Evolutionary conservation across 1,284 basidiomycete species (phyloP), one percentile per base, ranked within the genome.

Genomic region (Microbotryum lychnidis-dioicae): DNA sequence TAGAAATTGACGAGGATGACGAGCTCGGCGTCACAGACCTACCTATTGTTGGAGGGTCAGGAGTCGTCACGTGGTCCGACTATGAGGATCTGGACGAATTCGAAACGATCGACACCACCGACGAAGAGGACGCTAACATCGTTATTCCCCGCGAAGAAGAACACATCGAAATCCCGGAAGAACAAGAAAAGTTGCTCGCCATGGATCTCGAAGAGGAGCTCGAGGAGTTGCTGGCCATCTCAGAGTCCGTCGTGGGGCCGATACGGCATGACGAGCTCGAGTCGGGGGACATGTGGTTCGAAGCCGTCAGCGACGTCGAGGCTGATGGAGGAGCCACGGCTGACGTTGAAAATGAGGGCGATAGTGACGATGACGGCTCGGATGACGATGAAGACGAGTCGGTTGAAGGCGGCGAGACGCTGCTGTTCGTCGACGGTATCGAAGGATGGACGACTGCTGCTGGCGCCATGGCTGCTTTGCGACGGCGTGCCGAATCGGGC

Each of bases 11-110:
- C n/a, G 63, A 59, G 16, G 63, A 50, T 16, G 60, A 61, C 31
- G 60, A 67, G 20, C 44, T 64, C 25, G 60, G 56, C 23, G 23
- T 67, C 9, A 63, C 68, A 2, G 65, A 69, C 21, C 47, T 68
- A 4, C 67, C 67, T 12, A 63, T 63, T 5, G 57, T 62, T 14
- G 64, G 64, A 23, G 66, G 63, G 14, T 27, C 62, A 42, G 64
- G 64, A 53, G 62, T 64, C 50, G 66, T 68, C 25, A 68, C 66
- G 3, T 68, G 66, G 66, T 56, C 52, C 14, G 64, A 65, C 27
- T 63, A 65, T 56, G 68, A 69, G 27, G 57, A 56, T 6, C 53
- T 56, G 37, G 66, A 66, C 16, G 63, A 64, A 5, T 58, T 51
- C 9, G 67, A 67, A 33, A 52, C 53, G n/a, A 58, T 56, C 25